A percentile compares a stretch with the other conserved stretches of the same genome.
phyloP scores from a whole-genome alignment of 345 rosid species.

The Hibiscus trionum region DNA sequence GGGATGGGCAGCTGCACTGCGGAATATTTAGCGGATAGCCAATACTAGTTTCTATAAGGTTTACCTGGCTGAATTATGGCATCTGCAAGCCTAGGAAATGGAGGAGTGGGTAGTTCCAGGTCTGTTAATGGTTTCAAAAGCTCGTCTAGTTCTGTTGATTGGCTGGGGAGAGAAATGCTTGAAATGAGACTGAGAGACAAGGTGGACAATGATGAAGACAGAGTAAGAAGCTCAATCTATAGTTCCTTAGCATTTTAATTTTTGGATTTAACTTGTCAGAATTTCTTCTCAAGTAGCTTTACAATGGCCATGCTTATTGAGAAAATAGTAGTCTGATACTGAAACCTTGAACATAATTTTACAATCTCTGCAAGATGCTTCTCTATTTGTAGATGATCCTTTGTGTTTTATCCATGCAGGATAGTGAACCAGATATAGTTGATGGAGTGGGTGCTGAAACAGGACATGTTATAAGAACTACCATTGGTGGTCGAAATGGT shows the following conservation, averaged over 20 bases:
- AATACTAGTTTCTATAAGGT: conserved; percentile 29
- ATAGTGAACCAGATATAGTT: conserved; percentile 78
- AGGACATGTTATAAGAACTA: conserved; percentile 82
- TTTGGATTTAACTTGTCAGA: background rate
- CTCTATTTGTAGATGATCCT: background rate
- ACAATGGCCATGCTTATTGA: background rate
- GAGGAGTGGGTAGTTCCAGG: conserved; percentile 93
- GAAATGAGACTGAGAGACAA: conserved; percentile 86
- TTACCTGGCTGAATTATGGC: conserved; percentile 48
- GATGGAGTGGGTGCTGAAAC: conserved; percentile 87
- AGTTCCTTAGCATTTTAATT: background rate
- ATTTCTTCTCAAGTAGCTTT: conserved; percentile 5
- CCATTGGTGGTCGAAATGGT: conserved; percentile 86
- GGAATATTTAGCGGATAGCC: conserved; percentile 24
- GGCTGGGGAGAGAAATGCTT: conserved; percentile 91
- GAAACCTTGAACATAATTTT: background rate
- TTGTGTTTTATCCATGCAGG: conserved; percentile 40
- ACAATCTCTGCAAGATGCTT: background rate
- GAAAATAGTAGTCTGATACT: background rate
- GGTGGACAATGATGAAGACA: conserved; percentile 71
- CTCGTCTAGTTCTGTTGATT: conserved; percentile 88
- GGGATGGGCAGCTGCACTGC: conserved; percentile 33
- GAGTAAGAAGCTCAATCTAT: conserved; percentile 40
- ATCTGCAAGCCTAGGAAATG: conserved; percentile 79
- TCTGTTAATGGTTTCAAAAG: conserved; percentile 71